Evolutionary conservation across 2,329 filamentous ascomycete genomes (phyloP).

Genomic region (Kalmusia sp.): DNA sequence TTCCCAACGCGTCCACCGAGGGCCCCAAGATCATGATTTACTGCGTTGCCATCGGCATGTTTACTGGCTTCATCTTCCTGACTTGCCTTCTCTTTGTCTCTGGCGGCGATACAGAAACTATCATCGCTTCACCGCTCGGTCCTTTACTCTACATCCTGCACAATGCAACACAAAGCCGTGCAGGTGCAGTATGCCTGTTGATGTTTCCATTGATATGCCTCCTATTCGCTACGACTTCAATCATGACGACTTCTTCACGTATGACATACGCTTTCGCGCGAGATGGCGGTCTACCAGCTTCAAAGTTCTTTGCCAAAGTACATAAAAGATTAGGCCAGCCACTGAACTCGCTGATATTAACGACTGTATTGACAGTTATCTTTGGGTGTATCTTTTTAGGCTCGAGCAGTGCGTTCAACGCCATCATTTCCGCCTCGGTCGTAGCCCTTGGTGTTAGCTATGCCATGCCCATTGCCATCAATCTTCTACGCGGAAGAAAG

Average conservation of each 20-base stretch:
- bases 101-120: constrained; percentile 59
- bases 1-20: constrained; percentile 63
- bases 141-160: constrained; percentile 69
- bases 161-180: constrained; percentile 67
- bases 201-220: constrained; percentile 72
- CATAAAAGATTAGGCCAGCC: constrained; percentile 69
- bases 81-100: constrained; percentile 70
- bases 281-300: constrained; percentile 71
- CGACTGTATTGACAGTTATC: constrained; percentile 66
- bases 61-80: constrained; percentile 69
- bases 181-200: constrained; percentile 69
- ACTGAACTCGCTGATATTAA: constrained; percentile 70
- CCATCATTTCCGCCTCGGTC: constrained; percentile 74
- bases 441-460: constrained; percentile 77
- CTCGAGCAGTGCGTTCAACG: constrained; percentile 72
- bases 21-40: constrained; percentile 72
- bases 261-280: constrained; percentile 73
- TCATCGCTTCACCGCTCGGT: constrained; percentile 63
- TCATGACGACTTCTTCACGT: constrained; percentile 71
- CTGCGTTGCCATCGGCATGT: constrained; percentile 68
- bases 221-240: constrained; percentile 67
- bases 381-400: constrained; percentile 76
- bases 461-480: constrained; percentile 75
- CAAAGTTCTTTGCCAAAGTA: constrained; percentile 66
- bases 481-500: constrained; percentile 69